These are phyloP conservation scores for Neopestalotiopsis clavispora DNA, from an alignment of 2,329 filamentous ascomycete species.

Conservation along the genomic window DNA sequence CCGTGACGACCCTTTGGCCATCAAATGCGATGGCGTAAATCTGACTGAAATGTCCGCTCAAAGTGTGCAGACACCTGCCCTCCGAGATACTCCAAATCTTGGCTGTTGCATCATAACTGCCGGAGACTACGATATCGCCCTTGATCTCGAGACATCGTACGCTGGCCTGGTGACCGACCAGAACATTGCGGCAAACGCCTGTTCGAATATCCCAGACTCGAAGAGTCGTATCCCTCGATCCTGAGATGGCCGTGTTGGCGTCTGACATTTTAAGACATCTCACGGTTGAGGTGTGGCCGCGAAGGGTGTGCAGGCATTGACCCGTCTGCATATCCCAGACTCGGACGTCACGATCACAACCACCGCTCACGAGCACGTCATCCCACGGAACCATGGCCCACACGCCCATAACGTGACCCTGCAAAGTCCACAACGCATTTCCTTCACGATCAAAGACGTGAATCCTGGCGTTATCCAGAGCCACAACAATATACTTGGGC, in stretches of 20 bases:
- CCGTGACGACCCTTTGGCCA: conserved; percentile 89
- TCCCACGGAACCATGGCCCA: conserved; percentile 99
- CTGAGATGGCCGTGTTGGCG: conserved; percentile 90
- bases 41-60: conserved; percentile 95
- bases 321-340: conserved; percentile 96
- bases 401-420: conserved; percentile 98
- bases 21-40: conserved; percentile 99
- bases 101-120: conserved; percentile 96
- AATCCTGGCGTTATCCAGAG: conserved; percentile 96
- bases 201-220: conserved; percentile 93
- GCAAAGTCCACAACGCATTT: conserved; percentile 83
- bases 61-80: conserved; percentile 86
- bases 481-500: conserved; percentile 95
- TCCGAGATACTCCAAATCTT: conserved; percentile 98
- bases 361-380: conserved; percentile 91
- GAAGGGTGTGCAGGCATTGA: conserved; percentile 78
- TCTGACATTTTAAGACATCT: conserved; percentile 98
- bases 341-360: conserved; percentile 93
- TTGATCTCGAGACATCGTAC: conserved; percentile 95
- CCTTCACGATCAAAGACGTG: conserved; percentile 96
- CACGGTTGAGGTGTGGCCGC: conserved; percentile 95
- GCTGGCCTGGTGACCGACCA: conserved; percentile 94
- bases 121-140: conserved; percentile 95
- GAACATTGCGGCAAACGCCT: conserved; percentile 86
- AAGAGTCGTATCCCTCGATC: conserved; percentile 91